Percentiles rank a stretch among this genome's conserved stretches.
Conservation (phyloP, 176 grass and related monocot genomes). For the Raddia distichophylla region DNA sequence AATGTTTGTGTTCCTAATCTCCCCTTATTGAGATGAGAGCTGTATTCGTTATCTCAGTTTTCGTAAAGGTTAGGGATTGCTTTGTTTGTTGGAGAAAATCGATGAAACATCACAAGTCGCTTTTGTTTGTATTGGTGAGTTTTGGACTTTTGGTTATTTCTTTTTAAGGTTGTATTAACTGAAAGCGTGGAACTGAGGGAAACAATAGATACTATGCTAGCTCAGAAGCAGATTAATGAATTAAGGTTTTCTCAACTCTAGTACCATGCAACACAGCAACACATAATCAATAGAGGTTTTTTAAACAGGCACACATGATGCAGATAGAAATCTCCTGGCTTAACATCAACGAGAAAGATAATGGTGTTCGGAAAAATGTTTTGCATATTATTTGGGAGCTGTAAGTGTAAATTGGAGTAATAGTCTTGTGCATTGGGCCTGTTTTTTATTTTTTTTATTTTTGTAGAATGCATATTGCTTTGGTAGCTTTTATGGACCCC, state of each 20-base stretch:
- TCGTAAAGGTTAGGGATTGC: not conserved
- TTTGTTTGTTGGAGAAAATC: constrained; percentile 16
- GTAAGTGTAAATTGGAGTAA: constrained; percentile 8
- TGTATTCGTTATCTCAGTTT: not conserved
- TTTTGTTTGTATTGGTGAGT: not conserved
- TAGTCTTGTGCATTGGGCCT: not conserved
- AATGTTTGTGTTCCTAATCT: not conserved
- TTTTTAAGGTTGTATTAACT: not conserved
- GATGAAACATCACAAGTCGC: not conserved
- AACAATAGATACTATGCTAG: not conserved
- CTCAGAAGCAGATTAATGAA: not conserved
- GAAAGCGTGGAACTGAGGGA: not conserved
- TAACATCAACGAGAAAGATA: constrained; percentile 20
- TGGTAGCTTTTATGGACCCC: too few species aligned
- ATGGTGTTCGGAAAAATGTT: constrained; percentile 1
- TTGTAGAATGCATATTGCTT: constrained; percentile 11
- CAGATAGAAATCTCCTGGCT: not conserved
- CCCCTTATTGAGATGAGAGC: not conserved
- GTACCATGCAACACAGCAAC: not conserved
- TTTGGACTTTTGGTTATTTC: not conserved
- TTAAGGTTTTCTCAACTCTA: not conserved
- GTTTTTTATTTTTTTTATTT: not conserved
- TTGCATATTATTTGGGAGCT: not conserved
- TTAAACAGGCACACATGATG: not conserved
- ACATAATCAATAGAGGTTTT: not conserved